Base-by-base conservation (phyloP, 306 rosid genomes). In the Rubus idaeus region DNA sequence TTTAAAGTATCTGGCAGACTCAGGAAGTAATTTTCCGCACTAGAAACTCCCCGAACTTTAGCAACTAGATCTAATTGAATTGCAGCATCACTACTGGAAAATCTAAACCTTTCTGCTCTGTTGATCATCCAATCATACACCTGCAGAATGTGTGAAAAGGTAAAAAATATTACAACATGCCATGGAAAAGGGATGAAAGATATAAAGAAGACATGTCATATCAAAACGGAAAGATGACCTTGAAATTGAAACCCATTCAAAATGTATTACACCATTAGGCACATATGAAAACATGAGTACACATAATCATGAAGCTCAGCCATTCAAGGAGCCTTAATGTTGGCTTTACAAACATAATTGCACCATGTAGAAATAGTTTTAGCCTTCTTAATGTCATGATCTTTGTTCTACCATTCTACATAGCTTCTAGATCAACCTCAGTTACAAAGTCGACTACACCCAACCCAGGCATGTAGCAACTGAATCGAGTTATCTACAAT, bases 71-170 rank as follows among this genome's bases (percentile, higher is more conserved):
- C 99, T 84, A 95, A 82, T 76, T 92, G 97, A 76, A 95, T 92
- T 10, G 97, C 98, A 67, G 87, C 88, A 47, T 96, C 98, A 67
- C 98, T 92, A 37, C 90, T 50, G 53, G 96, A 78, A 69, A 89
- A 26, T 84, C 91, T 88, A 81, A 92, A 96, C 82, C 98, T 86
- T 87, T 96, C 96, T 66, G 76, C 93, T 82, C 97, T 81, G 62
- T 89, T 86, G 83, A 83, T 85, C 89, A 96, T 92, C 99, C 99
- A 96, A 49, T 96, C 96, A 86, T 88, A 88, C 68, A 96, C 88
- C 99, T 96, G 88, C 51, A 81, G 49, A 67, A 76, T 67, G 62
- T 11, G 61, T 6, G 37, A 23, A 75, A 61, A 70, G 49, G 51
- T 64, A 39, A 60, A 26, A 71, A 41, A 55, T 69, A 20, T 42